A percentile compares a stretch with the other conserved stretches of the same genome.
phyloP scores from a whole-genome alignment of 345 rosid species.

The Xanthoceras sorbifolium region DNA sequence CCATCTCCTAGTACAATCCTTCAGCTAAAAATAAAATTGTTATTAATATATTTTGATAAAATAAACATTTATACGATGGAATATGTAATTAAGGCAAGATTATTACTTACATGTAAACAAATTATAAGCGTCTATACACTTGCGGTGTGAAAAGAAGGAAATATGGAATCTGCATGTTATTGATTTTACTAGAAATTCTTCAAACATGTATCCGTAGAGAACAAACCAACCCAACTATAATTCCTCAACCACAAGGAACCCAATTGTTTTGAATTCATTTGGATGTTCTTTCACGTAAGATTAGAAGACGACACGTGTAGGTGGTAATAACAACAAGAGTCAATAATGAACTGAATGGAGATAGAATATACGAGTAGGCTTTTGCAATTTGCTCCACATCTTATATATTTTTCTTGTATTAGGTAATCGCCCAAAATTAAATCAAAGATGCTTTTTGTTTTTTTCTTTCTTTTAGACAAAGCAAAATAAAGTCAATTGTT shows the following conservation, averaged over 20 bases:
- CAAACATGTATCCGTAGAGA: not conserved
- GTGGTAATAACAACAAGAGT: not conserved
- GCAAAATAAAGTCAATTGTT: too few species aligned
- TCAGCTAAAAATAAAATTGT: not conserved
- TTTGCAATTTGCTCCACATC: not conserved
- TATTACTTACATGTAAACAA: too few species aligned
- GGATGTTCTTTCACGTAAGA: not conserved
- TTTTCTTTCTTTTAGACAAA: too few species aligned
- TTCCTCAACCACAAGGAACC: not conserved
- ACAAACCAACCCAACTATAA: not conserved
- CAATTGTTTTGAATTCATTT: not conserved
- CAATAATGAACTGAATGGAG: not conserved
- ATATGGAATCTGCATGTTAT: not conserved
- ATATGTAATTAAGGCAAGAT: too few species aligned
- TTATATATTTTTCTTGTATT: too few species aligned
- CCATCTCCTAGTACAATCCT: too few species aligned
- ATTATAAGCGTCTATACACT: not conserved
- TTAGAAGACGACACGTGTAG: not conserved
- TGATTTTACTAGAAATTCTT: not conserved
- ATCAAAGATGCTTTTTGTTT: not conserved
- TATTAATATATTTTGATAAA: too few species aligned
- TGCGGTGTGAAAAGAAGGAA: not conserved
- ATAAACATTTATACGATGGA: not conserved
- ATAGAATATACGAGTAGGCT: not conserved
- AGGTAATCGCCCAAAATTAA: not conserved